Conservation (phyloP, 192 early-diverging fungal genomes). For the Backusella sp. region DNA sequence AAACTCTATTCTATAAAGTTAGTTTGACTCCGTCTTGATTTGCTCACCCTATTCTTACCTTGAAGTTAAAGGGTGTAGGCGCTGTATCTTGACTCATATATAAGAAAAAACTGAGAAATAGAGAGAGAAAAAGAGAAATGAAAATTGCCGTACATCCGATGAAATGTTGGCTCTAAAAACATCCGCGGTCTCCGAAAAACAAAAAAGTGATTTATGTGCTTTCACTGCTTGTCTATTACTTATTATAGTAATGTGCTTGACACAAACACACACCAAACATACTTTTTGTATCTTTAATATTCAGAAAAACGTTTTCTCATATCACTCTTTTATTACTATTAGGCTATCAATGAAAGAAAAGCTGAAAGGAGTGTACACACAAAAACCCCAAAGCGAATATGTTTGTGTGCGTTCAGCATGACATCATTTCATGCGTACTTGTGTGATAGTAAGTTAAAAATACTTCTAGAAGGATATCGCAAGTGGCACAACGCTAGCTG, state of each 20-base stretch:
- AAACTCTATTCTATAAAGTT: constrained; percentile 11
- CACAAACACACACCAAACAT: neutral
- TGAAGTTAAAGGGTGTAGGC: neutral
- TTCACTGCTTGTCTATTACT: neutral
- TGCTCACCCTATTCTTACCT: neutral
- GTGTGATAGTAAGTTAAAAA: neutral
- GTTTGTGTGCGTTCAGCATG: neutral
- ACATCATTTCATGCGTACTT: neutral
- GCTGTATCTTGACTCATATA: neutral
- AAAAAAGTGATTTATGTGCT: neutral
- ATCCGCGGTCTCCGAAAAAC: neutral
- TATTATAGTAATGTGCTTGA: neutral
- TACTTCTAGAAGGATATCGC: neutral
- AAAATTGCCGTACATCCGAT: neutral
- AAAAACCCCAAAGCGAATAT: neutral
- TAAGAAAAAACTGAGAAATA: neutral
- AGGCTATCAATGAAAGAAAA: no score
- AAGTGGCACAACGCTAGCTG: neutral
- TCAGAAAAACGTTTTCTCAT: no score
- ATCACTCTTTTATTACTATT: no score
- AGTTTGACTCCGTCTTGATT: neutral
- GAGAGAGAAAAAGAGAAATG: neutral
- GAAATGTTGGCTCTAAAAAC: neutral
- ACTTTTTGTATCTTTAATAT: no score
- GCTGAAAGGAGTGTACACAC: no score